phyloP scores from a whole-genome alignment of 2,329 filamentous ascomycete genomes.

The Botrytis fragariae region DNA sequence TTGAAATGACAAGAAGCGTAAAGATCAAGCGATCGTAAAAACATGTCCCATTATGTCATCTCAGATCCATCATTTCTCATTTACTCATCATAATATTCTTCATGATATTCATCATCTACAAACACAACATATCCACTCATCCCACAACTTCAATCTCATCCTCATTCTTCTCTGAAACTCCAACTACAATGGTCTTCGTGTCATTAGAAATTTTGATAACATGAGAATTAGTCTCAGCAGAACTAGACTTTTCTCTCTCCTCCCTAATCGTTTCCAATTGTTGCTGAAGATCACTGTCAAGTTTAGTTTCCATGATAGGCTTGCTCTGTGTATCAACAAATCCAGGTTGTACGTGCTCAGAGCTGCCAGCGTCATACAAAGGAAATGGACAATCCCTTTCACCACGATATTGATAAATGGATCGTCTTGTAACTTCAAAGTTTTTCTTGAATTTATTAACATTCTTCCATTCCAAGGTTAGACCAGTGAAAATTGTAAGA shows the following conservation, averaged over 20 bases:
- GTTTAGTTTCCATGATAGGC: not conserved
- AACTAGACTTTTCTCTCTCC: conserved; percentile 5
- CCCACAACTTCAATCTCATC: not conserved
- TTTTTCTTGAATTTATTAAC: conserved; percentile 47
- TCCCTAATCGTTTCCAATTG: conserved; percentile 11
- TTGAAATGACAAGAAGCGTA: not conserved
- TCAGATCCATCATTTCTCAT: not conserved
- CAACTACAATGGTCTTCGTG: not conserved
- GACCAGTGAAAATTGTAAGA: conserved; percentile 46
- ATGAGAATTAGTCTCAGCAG: not conserved
- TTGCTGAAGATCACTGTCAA: not conserved
- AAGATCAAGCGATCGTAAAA: not conserved
- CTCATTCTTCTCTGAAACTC: not conserved
- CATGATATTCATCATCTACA: not conserved
- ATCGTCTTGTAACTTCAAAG: not conserved
- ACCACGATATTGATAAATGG: not conserved
- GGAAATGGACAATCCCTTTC: not conserved
- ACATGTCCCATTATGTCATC: not conserved
- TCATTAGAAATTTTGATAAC: not conserved
- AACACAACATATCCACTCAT: not conserved
- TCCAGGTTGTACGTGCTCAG: not conserved
- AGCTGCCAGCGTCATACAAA: not conserved
- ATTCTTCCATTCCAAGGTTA: conserved; percentile 55
- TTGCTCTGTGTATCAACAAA: not conserved
- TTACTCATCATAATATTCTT: not conserved